phyloP scores from a whole-genome alignment of 768 basidiomycete genomes.

The Boletus sp. region DNA sequence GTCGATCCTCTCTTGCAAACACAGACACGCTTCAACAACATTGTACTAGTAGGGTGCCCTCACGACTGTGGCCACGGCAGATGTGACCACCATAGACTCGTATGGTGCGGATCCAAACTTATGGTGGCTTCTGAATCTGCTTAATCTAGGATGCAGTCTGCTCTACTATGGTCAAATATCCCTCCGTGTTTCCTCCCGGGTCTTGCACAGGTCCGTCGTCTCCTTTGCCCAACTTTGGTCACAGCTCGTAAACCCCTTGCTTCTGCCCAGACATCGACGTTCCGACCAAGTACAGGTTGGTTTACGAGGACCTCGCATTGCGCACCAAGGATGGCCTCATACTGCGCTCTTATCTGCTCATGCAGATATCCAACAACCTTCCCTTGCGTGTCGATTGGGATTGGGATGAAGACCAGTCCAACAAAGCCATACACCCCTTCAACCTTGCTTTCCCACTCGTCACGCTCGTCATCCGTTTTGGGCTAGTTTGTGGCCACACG shows the following conservation, averaged over 20 bases:
- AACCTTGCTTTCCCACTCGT: background rate
- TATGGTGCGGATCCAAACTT: background rate
- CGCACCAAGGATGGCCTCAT: conserved; percentile 69
- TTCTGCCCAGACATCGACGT: conserved; percentile 57
- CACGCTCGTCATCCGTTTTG: background rate
- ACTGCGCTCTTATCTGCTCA: conserved; percentile 75
- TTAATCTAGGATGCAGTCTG: conserved; percentile 57
- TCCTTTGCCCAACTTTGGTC: background rate
- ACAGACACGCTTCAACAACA: background rate
- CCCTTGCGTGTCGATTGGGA: conserved; percentile 36
- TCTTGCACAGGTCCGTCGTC: conserved; percentile 65
- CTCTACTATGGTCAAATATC: conserved; percentile 89
- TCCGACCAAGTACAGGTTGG: conserved; percentile 68
- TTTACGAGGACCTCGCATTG: conserved; percentile 74
- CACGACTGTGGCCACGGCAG: conserved; percentile 60
- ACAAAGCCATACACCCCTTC: conserved; percentile 53
- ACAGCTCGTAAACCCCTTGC: background rate
- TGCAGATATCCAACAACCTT: conserved; percentile 44
- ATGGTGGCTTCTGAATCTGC: background rate
- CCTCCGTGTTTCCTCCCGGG: conserved; percentile 76
- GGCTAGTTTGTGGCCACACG: conserved; percentile 46
- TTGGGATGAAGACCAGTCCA: conserved; percentile 39
- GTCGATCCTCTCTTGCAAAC: background rate
- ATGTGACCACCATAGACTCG: conserved; percentile 55
- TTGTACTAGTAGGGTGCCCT: conserved; percentile 51